Evolutionary conservation across 495 filamentous ascomycete species (phyloP).

Genomic region (Glarea lozoyensis): DNA sequence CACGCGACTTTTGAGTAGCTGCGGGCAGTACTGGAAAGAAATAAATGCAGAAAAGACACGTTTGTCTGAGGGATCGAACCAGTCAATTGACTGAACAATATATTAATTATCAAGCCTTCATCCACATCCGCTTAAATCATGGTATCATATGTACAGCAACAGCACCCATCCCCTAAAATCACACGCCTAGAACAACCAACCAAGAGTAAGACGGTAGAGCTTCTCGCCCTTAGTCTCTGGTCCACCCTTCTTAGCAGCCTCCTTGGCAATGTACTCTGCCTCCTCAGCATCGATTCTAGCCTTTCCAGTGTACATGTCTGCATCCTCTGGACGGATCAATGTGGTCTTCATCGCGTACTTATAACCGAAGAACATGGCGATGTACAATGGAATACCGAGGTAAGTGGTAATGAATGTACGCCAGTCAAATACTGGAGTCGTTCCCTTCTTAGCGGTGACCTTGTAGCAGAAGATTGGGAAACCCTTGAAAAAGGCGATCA

Average conservation of each 20-base stretch:
- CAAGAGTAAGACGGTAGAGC: constrained; percentile 16
- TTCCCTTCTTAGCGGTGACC: constrained; percentile 69
- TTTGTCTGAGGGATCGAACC: too few relatives aligned
- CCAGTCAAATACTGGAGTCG: constrained; percentile 38
- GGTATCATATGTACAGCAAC: not conserved
- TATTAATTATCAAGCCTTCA: not conserved
- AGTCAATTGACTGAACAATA: not conserved
- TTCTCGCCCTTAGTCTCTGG: constrained; percentile 17
- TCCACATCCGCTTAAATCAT: not conserved
- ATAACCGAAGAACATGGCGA: constrained; percentile 63
- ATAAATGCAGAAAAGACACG: too few relatives aligned
- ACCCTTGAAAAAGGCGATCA: constrained; percentile 72
- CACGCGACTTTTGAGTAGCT: too few relatives aligned
- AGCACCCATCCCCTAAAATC: too few relatives aligned
- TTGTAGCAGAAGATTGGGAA: constrained; percentile 61
- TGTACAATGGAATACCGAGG: constrained; percentile 20
- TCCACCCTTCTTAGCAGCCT: constrained; percentile 35
- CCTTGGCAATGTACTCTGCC: constrained; percentile 50
- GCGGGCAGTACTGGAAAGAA: too few relatives aligned
- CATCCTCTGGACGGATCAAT: constrained; percentile 44
- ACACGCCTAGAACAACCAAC: constrained; percentile 8
- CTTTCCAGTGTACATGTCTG: constrained; percentile 65
- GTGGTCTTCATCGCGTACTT: constrained; percentile 48
- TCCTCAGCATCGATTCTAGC: constrained; percentile 68
- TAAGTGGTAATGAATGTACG: constrained; percentile 17